Evolutionary conservation across 345 rosid genomes (phyloP).

Genomic region (Firmiana major): DNA sequence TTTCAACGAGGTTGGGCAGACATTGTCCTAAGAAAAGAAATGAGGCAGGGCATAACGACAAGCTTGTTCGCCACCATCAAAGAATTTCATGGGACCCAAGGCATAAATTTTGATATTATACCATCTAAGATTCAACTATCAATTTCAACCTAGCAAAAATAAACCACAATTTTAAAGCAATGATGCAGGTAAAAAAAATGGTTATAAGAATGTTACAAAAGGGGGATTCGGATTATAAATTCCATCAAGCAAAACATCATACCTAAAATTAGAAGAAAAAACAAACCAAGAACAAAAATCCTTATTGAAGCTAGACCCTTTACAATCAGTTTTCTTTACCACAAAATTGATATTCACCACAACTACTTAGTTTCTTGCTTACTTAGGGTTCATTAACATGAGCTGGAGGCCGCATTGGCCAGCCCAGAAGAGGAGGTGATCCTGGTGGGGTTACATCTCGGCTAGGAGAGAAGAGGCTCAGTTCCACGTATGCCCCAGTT

Average conservation of each 20-base stretch:
- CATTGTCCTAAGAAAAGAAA: too few species aligned
- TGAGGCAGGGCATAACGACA: too few species aligned
- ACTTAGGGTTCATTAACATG: slow-evolving; percentile 31
- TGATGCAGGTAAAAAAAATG: slow-evolving; percentile 11
- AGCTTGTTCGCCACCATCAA: too few species aligned
- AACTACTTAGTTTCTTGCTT: slow-evolving; percentile 24
- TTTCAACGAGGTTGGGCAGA: too few species aligned
- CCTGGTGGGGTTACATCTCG: slow-evolving; percentile 43
- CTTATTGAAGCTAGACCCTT: slow-evolving; percentile 62
- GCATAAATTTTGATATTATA: background rate
- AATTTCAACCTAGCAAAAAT: background rate
- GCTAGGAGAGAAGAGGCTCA: slow-evolving; percentile 66
- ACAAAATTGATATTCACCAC: slow-evolving; percentile 67
- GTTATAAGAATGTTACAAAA: slow-evolving; percentile 25
- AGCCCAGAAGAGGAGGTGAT: slow-evolving; percentile 51
- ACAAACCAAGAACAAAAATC: slow-evolving; percentile 39
- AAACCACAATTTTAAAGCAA: background rate
- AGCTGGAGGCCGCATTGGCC: slow-evolving; percentile 50
- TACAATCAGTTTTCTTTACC: slow-evolving; percentile 68
- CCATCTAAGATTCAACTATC: background rate
- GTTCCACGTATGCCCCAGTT: slow-evolving; percentile 47
- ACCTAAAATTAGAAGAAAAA: slow-evolving; percentile 32
- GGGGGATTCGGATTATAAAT: slow-evolving; percentile 21
- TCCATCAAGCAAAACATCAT: slow-evolving; percentile 37
- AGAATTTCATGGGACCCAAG: too few species aligned